Evolutionary conservation across 768 basidiomycete species (phyloP), one percentile per base, ranked within the genome.

Genomic region (Polyporus arcularius): DNA sequence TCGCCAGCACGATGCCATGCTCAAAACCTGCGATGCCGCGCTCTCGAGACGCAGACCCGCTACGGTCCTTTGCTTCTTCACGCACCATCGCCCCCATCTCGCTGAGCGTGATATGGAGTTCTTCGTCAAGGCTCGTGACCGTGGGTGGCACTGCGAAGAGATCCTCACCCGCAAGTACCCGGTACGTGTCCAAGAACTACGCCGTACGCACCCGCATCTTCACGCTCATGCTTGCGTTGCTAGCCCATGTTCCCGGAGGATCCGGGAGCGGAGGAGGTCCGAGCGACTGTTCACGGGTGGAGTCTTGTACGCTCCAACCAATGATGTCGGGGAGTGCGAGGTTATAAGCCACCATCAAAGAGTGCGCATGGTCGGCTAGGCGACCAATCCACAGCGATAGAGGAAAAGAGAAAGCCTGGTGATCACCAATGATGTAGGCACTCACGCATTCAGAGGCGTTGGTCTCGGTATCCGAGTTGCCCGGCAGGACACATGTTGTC

Each of bases 231-330:
- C 21, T 35, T 12, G 26, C 40, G 3, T 18, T 5, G 4, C 16
- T 38, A 93, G 90, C 87, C 89, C 1, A 96, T 96, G 95, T 96
- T 96, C 67, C 89, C 88, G 0, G 85, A 94, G 4, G 95, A 97
- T 75, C 75, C 84, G 1, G 95, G 94, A 9, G 90, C 90, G 55
- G 87, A 85, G 64, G 80, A 81, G 7, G 79, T 94, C 8, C 80
- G 94, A 26, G 82, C 88, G 7, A 93, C 89, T 0, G 94, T 97
- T 1, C 89, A 94, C 67, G 94, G 94, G 2, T 95, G 92, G 92
- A 78, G 75, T 55, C 73, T 94, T 26, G 21, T 26, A 26, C 21
- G 21, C 21, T 26, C 21, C 21, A 26, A 26, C 21, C 21, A 26
- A 26, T 26, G 21, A 26, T 26, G 21, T 26, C 21, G 21, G 21